Conservation (phyloP, 495 filamentous ascomycete genomes). For the Aspergillus sclerotiicarbonarius region DNA sequence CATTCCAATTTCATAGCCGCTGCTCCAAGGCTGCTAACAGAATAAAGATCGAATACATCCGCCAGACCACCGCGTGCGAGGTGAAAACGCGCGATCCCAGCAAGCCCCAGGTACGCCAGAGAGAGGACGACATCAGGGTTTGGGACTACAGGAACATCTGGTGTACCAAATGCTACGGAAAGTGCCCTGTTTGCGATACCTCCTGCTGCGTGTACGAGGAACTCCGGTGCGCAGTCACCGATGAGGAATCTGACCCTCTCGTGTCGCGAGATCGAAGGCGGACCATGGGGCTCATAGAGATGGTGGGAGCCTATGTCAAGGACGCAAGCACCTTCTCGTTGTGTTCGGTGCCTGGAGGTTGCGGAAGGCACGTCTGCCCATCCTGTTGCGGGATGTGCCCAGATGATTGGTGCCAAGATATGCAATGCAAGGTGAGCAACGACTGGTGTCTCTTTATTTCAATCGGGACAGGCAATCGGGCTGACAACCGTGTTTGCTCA, state of each 20-base stretch:
- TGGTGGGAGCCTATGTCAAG: constrained; percentile 11
- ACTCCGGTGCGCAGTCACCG: neutral
- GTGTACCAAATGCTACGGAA: constrained; percentile 20
- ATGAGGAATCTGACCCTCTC: neutral
- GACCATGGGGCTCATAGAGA: constrained; percentile 15
- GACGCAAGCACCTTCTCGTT: constrained; percentile 24
- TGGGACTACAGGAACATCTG: constrained; percentile 22
- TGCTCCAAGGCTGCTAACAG: neutral
- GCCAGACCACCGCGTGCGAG: neutral
- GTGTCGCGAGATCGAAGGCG: neutral
- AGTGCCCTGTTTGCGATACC: constrained; percentile 18
- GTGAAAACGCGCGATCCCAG: neutral
- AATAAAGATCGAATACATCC: constrained; percentile 17
- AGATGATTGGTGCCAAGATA: constrained; percentile 25
- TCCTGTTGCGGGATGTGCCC: constrained; percentile 33
- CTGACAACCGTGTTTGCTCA: constrained; percentile 6
- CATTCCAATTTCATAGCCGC: too few species aligned
- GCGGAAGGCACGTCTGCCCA: constrained; percentile 29
- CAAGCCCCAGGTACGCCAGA: constrained; percentile 1
- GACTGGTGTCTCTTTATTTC: neutral
- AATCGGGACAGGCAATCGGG: neutral
- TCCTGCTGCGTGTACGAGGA: constrained; percentile 23
- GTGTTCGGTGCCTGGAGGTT: constrained; percentile 25
- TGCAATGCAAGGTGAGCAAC: constrained; percentile 30
- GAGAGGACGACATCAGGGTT: constrained; percentile 10